Base-by-base conservation (phyloP, 2,329 filamentous ascomycete species). In the Exophiala lecanii-corni region DNA sequence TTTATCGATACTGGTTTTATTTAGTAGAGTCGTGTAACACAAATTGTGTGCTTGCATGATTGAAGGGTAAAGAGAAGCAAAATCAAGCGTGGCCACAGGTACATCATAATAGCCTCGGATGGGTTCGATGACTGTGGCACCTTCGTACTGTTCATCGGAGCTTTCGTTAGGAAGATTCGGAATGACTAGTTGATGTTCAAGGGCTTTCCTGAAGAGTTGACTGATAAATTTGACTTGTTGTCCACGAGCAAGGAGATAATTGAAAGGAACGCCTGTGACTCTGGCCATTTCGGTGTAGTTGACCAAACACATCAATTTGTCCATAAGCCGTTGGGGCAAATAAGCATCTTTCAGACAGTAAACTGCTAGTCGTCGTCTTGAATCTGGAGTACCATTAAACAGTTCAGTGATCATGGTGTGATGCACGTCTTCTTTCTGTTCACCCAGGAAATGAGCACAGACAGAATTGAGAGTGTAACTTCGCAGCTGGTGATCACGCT, bases 281-380 rank as follows among this genome's bases (percentile, higher is more conserved):
- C 92, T 92, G 45, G 92, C 91, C 92, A 98, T 98, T 68, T 98
- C 92, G 0, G 92, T 97, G 60, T 97, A 97, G 63, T 98, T 98
- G 67, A 95, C 86, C n/a, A 98, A 73, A 66, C 92, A 97, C 61
- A 94, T 97, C 18, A 98, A 74, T 65, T 98, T 98, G 61, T 98
- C 92, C 82, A 98, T 89, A 39, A 98, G 67, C 47, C 94, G 74
- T 60, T 97, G 89, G 1, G 92, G 92, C 3, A 98, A 74, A 58
- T 95, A 98, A 0, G 92, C 92, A 69, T 98, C 94, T 66, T 98
- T 98, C 54, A 98, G 68, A 67, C 92, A 98, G 70, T 98, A 98
- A 1, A 98, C 79, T 1, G 92, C 92, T 36, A 98, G 70, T 67
- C 92, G 82, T 57, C 94, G 81, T 53, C 92, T 74, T 3, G 91